Evolutionary conservation across 2,329 filamentous ascomycete genomes (phyloP), one percentile per base, ranked within the genome.

Genomic region (Hypoxylon sp.): DNA sequence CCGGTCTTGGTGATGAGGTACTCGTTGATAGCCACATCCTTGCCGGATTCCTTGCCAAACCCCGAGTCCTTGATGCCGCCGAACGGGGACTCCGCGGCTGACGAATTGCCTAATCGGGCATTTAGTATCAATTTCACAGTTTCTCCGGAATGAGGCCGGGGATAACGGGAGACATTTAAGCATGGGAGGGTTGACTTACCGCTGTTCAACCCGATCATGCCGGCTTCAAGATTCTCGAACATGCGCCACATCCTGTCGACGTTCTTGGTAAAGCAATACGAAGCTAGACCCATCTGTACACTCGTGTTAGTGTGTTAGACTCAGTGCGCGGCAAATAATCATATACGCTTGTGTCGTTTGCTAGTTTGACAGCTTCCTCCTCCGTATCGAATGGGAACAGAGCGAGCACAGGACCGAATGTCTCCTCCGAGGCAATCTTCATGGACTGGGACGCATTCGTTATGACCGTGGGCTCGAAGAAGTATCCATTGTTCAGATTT

Each of bases 381-480:
- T 89, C 87, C 0, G 82, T 84, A 69, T 87, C 85, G 76, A 90
- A 90, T 2, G 81, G 82, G 51, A 80, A 81, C 55, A 89, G 82
- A 32, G 84, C 85, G 1, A 88, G 82, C 28, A 90, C 82, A 0
- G 87, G 87, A 0, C 85, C 86, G 71, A 89, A 89, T 3, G 88
- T 83, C 72, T 89, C 86, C 75, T 89, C 86, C 5, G 75, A 73
- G 13, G 75, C 75, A 57, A 83, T 83, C 45, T 78, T 81, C 84
- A 88, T 87, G 4, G 82, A 76, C 6, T 79, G 75, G 11, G 80
- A 83, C 10, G 84, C 80, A 28, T 83, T 81, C 1, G 82, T 80
- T 60, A 89, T 81, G 51, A 90, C 79, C 0, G 87, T 88, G 0
- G 87, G 87, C 72, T 86, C 83, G 78, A 92, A 91, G 82, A 91